Base-by-base conservation (phyloP, 179 eudicot genomes). In the Amaranthus tricolor region DNA sequence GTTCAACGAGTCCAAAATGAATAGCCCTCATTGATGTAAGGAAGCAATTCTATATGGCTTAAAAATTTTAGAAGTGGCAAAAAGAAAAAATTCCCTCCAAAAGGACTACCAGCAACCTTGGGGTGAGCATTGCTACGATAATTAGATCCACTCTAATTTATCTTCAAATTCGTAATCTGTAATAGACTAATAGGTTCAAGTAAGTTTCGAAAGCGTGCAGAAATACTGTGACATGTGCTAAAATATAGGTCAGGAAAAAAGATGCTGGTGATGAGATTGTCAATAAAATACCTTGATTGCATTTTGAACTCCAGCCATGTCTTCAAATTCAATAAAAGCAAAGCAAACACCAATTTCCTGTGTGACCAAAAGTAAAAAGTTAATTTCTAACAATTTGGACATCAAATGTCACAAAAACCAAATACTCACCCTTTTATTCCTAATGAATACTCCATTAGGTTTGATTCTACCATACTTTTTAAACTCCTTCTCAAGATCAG, bases 321-420 rank as follows among this genome's bases (percentile, higher is more conserved):
- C 98, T 84, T 95, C 97, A 81, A 80, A 95, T 89, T 95, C 99
- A 3, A 95, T 97, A 78, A 95, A 95, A 56, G 97, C 99, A 82
- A 80, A 95, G 86, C 99, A 95, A 55, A 93, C 89, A 71, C 98
- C 98, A 82, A 90, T 77, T 53, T 93, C 99, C 99, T 95, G 93
- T 67, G 71, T 47, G 78, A 60, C 24, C 67, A 73, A 19, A 76
- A 62, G 65, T 14, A 40, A 58, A 51, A 15, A 49, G n/a, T 19
- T 9, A 68, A 40, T 69, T 54, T 71, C 54, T 11, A 71, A 52
- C 6, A 60, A 43, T 10, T 13, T 31, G 20, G 3, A 8, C 10
- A 66, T 14, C 10, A 56, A 24, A 50, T 66, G 40, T 31, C 43
- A 54, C 66, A 62, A 10, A 31, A 15, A 70, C 67, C 16, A 61